phyloP scores from a whole-genome alignment of 2,329 filamentous ascomycete genomes.

The Fusarium xylarioides region DNA sequence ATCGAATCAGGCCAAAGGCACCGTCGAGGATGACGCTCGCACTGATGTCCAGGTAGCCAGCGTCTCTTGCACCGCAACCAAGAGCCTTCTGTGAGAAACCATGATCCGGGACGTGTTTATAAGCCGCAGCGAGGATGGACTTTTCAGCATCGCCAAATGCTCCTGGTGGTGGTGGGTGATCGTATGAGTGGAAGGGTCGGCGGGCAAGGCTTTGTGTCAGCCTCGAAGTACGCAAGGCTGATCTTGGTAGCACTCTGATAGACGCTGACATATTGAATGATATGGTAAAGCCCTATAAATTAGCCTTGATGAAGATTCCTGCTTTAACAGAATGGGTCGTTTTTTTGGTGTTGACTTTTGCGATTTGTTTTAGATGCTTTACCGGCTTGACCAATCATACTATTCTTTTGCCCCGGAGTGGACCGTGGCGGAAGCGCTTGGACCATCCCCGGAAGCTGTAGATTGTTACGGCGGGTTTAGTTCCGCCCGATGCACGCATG shows the following conservation, averaged over 20 bases:
- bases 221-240: constrained; percentile 21
- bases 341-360: constrained; percentile 29
- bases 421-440: constrained; percentile 20
- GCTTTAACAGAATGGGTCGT: constrained; percentile 11
- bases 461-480: background rate
- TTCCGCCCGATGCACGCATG: constrained; percentile 4
- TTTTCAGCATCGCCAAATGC: constrained; percentile 76
- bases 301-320: background rate
- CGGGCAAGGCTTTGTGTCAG: constrained; percentile 19
- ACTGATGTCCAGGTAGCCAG: constrained; percentile 87
- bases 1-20: constrained; percentile 82
- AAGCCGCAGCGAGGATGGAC: constrained; percentile 82
- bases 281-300: background rate
- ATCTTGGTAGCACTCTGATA: constrained; percentile 25
- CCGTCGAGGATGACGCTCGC: constrained; percentile 83
- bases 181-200: constrained; percentile 74
- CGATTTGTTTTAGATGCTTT: constrained; percentile 14
- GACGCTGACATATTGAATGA: constrained; percentile 25
- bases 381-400: constrained; percentile 13
- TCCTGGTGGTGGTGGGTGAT: constrained; percentile 66
- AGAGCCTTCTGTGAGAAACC: constrained; percentile 84
- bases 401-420: background rate
- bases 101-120: constrained; percentile 78
- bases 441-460: constrained; percentile 17
- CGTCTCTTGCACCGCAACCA: constrained; percentile 80